Evolutionary conservation across 2,329 filamentous ascomycete species (phyloP).

Genomic region (Pochonia chlamydosporia): DNA sequence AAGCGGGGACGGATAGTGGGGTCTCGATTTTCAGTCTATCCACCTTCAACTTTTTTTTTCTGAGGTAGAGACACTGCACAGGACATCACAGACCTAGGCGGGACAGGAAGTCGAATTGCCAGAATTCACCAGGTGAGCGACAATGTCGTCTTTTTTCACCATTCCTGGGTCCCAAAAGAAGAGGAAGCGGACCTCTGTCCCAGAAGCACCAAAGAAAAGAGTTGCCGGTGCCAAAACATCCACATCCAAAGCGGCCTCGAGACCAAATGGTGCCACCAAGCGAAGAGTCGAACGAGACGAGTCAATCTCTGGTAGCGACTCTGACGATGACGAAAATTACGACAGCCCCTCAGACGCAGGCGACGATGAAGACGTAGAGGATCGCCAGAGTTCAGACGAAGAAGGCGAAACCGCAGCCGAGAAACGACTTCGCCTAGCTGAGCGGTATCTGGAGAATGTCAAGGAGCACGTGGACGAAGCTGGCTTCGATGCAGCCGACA

Average conservation of each 20-base stretch:
- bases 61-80: neutral
- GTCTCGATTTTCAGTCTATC: constrained; percentile 19
- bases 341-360: constrained; percentile 35
- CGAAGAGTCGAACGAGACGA: constrained; percentile 53
- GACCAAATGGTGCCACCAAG: constrained; percentile 30
- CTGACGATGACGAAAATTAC: constrained; percentile 55
- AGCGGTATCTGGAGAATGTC: constrained; percentile 89
- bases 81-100: constrained; percentile 9
- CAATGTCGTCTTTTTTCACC: constrained; percentile 96
- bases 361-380: constrained; percentile 40
- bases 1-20: constrained; percentile 3
- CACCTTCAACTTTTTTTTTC: constrained; percentile 35
- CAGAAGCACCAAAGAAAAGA: constrained; percentile 55
- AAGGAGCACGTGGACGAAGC: constrained; percentile 71
- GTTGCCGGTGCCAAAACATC: constrained; percentile 39
- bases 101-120: constrained; percentile 9
- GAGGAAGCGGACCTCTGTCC: constrained; percentile 64
- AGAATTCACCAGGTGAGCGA: constrained; percentile 17
- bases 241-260: constrained; percentile 35
- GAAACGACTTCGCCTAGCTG: constrained; percentile 77
- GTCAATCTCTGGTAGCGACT: constrained; percentile 82
- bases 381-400: constrained; percentile 52
- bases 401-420: constrained; percentile 87
- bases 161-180: constrained; percentile 82
- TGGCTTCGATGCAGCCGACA: constrained; percentile 90